Evolutionary conservation across 768 basidiomycete genomes (phyloP), one percentile per base, ranked within the genome.

Genomic region (Phaeolepiota aurea): DNA sequence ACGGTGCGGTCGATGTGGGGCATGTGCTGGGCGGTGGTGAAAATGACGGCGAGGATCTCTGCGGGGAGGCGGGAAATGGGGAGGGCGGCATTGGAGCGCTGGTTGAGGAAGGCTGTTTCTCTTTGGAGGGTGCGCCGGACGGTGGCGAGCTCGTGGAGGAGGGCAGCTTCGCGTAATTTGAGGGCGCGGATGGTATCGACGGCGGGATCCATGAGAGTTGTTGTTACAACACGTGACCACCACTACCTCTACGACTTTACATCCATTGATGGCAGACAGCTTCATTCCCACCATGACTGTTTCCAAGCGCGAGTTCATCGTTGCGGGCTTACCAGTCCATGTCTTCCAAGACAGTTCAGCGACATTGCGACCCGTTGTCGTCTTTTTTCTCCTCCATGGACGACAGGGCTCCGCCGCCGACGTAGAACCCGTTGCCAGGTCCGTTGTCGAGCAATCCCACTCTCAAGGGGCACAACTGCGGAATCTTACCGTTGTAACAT

Each of bases 351-450:
- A 44, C 3, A 40, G 50, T 30, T 43, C 49, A 4, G 43, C 20
- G 2, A 38, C 42, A n/a, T 38, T 15, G 7, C 43, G 48, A 14
- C 56, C 64, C 2, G 50, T 64, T 9, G 58, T 65, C 3, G 58
- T 60, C 3, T 49, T 69, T 32, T 74, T 71, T 46, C 49, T 68
- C 20, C 56, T 74, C 1, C 72, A 72, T 49, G 70, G 72, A 1
- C 60, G 70, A 7, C 34, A 47, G 19, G 58, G 58, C 19, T 62
- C 59, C 2, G 55, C 57, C 3, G 46, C 54, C 10, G 38, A 54
- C 31, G 45, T 65, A 7, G 54, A 61, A 23, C 43, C 49, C 9
- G 47, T 58, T 34, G 58, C 61, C 2, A 48, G 46, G 32, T 38
- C 49, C 1, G 40, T 66, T 36, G 43, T 57, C 19, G 51, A 49